Base-by-base conservation (phyloP, 192 early-diverging fungal species). In the Coemansia sp. region DNA sequence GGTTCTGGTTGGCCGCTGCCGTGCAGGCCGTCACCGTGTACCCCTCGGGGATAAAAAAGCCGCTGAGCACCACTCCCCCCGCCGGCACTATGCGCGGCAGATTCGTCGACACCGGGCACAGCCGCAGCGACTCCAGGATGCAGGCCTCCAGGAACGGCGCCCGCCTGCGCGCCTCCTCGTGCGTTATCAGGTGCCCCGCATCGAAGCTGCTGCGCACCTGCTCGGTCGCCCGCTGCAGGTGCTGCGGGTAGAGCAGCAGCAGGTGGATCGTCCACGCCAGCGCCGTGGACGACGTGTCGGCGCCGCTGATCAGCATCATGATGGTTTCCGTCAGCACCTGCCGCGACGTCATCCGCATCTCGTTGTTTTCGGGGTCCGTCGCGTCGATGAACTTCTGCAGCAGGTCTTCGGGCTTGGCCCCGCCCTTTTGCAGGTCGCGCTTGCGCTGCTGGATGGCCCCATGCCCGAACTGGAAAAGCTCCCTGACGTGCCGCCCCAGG, bases 331-430 rank as follows among this genome's bases (percentile, higher is more conserved):
- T 56, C 13, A 61, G 33, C 7, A 78, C 59, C 31, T 78, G 55
- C 38, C n/a, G 18, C 12, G 61, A 20, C 8, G 61, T 54, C 75
- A 78, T 71, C 26, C 53, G 67, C 48, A 48, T 23, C 2, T 45
- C 46, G 2, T 28, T 54, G 20, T 59, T 50, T 43, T 64, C 60
- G 3, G 68, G 64, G 28, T 68, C 70, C 21, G 65, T 57, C 21
- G 63, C 57, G 28, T 78, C 70, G 7, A 78, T 63, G 18, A 78
- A 66, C 16, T 49, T 36, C 35, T 78, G 70, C 39, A 76, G 50
- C 20, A 78, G 63, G 30, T 71, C 68, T 31, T 31, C 42, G 3
- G 63, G 60, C 46, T 48, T 65, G 21, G 6, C 18, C 3, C 14
- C 36, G 15, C 19, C 49, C 49, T n/a, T 51, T 36, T 11, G 50